phyloP scores from a whole-genome alignment of 164 flowering plant species.

The Umbellularia californica region DNA sequence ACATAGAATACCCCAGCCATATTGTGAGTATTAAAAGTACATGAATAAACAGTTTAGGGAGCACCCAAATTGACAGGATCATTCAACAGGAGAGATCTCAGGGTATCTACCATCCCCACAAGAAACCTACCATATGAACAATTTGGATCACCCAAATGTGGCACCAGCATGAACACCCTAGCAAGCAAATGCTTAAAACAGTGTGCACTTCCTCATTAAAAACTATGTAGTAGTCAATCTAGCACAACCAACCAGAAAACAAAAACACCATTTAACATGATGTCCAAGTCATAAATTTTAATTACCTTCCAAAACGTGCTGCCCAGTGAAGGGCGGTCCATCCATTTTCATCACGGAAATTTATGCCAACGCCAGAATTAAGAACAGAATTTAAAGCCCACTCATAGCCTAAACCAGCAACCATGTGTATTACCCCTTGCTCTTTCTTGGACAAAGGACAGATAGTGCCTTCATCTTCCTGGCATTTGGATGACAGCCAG shows the following conservation, averaged over 20 bases:
- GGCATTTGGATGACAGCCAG: constrained; percentile 57
- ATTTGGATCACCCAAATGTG: not conserved
- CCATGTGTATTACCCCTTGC: constrained; percentile 88
- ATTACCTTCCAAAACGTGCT: constrained; percentile 91
- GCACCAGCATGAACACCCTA: not conserved
- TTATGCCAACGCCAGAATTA: constrained; percentile 55
- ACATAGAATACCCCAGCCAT: not conserved
- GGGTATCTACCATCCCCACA: not conserved
- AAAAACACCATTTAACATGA: not conserved
- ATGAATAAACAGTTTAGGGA: too few species aligned
- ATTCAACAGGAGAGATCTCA: not conserved
- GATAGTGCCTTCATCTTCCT: constrained; percentile 20
- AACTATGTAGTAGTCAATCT: not conserved
- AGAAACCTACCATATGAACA: not conserved
- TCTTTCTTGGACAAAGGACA: constrained; percentile 77
- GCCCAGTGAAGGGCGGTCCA: constrained; percentile 99
- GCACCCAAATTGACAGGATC: not conserved
- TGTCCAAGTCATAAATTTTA: not conserved
- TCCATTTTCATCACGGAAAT: constrained; percentile 88
- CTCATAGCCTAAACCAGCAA: constrained; percentile 88
- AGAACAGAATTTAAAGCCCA: constrained; percentile 85
- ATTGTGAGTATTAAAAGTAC: not conserved
- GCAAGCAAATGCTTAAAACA: not conserved
- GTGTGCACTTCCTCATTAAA: not conserved
- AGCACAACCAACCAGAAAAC: not conserved